A percentile compares a stretch with the other conserved stretches of the same genome.
Evolutionary conservation across 106 monocot species (phyloP).

Genomic region (Dendrobium huoshanense): DNA sequence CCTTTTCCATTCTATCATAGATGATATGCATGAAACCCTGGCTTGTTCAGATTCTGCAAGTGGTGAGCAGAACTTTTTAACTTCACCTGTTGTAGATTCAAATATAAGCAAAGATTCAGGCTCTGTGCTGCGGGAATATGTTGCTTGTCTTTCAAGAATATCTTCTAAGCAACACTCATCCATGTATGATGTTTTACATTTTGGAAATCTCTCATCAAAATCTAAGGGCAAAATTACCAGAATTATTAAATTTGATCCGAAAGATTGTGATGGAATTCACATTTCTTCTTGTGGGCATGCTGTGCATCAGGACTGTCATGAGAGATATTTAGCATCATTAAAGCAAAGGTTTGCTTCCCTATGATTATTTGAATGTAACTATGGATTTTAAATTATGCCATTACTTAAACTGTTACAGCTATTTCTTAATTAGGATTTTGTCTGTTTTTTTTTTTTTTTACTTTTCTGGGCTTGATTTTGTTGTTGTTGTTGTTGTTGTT

Average conservation of each 20-base stretch:
- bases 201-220: constrained; percentile 19
- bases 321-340: constrained; percentile 72
- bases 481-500: too few relatives aligned
- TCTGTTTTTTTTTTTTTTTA: neutral
- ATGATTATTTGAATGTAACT: neutral
- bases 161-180: constrained; percentile 22
- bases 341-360: constrained; percentile 57
- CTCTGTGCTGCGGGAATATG: constrained; percentile 21
- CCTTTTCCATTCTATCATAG: constrained; percentile 36
- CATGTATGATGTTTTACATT: constrained; percentile 8
- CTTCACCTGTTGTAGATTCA: constrained; percentile 8
- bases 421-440: neutral
- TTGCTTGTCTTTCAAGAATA: constrained; percentile 20
- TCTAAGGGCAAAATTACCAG: constrained; percentile 6
- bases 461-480: too few relatives aligned
- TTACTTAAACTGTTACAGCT: neutral
- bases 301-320: constrained; percentile 89
- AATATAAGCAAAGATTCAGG: constrained; percentile 12
- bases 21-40: constrained; percentile 20
- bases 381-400: neutral
- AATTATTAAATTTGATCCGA: constrained; percentile 36
- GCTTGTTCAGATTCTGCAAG: constrained; percentile 11
- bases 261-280: constrained; percentile 85
- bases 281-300: constrained; percentile 95
- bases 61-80: neutral